phyloP scores from a whole-genome alignment of 352 stramenopile species.

The Globisporangium ultimum region DNA sequence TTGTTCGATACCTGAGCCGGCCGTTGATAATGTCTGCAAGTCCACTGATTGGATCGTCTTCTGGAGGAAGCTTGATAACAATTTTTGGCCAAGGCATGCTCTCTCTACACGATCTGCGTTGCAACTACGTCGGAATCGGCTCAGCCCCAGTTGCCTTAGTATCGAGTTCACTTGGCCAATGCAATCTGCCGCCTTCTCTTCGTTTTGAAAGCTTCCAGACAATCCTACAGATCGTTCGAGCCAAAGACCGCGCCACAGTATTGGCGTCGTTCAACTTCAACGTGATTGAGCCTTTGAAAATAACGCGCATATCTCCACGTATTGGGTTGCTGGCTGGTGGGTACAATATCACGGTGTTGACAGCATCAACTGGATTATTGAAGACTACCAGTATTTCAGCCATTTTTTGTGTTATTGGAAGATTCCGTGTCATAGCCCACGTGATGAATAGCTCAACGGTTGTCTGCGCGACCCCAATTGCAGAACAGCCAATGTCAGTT shows the following conservation, averaged over 20 bases:
- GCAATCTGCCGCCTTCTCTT: conserved; percentile 9
- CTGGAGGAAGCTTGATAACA: conserved; percentile 18
- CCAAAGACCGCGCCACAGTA: neutral
- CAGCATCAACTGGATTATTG: conserved; percentile 1
- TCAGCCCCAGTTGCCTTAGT: conserved; percentile 7
- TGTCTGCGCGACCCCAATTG: conserved; percentile 21
- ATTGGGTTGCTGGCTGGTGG: conserved; percentile 11
- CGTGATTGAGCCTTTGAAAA: conserved; percentile 4
- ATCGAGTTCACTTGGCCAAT: conserved; percentile 8
- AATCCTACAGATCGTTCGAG: conserved; percentile 5
- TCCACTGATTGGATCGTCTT: conserved; percentile 14
- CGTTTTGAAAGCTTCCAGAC: conserved; percentile 5
- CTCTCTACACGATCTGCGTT: conserved; percentile 7
- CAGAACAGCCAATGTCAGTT: conserved; percentile 20
- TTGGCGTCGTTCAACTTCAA: conserved; percentile 7
- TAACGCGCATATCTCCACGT: conserved; percentile 5
- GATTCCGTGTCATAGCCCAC: conserved; percentile 13
- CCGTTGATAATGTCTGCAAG: conserved; percentile 20
- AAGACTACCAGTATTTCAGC: neutral
- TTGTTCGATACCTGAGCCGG: conserved; percentile 27
- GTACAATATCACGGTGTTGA: conserved; percentile 5
- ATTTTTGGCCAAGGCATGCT: conserved; percentile 16
- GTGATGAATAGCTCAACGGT: conserved; percentile 22
- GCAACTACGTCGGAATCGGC: conserved; percentile 10
- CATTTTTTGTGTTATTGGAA: conserved; percentile 32